Percentiles rank a stretch among this genome's conserved stretches.
Evolutionary conservation across 345 rosid species (phyloP).

Genomic region (Hevea brasiliensis): DNA sequence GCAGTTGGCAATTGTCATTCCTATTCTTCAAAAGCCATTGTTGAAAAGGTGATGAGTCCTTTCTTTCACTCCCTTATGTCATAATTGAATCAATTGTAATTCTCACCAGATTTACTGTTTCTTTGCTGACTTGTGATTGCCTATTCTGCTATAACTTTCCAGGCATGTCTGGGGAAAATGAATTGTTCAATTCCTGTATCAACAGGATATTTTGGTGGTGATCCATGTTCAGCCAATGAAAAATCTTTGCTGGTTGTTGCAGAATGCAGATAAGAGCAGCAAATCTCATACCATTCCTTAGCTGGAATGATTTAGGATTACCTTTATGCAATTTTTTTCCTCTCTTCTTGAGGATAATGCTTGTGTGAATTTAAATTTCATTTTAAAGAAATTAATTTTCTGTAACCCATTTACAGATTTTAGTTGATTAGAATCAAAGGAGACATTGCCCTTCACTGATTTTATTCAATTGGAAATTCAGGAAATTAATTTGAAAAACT

Average conservation of each 20-base stretch:
- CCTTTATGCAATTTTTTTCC: neutral
- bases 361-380: too few species aligned
- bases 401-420: too few species aligned
- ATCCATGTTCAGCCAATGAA: slow-evolving; percentile 47
- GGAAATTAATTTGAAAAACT: neutral
- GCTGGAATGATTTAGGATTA: neutral
- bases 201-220: slow-evolving; percentile 40
- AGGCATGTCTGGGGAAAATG: slow-evolving; percentile 58
- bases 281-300: neutral
- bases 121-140: neutral
- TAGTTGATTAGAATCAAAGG: too few species aligned
- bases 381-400: too few species aligned
- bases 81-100: too few species aligned
- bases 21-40: slow-evolving; percentile 34
- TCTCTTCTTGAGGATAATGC: too few species aligned
- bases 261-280: slow-evolving; percentile 39
- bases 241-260: slow-evolving; percentile 62
- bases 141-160: neutral
- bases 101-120: neutral
- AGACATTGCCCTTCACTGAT: neutral
- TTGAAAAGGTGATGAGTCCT: slow-evolving; percentile 42
- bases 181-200: slow-evolving; percentile 47
- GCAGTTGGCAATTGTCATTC: slow-evolving; percentile 52
- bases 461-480: too few species aligned
- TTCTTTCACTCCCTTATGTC: neutral